Evolutionary conservation across 2,329 filamentous ascomycete species (phyloP).

Genomic region (Penicillium aurantiogriseum): DNA sequence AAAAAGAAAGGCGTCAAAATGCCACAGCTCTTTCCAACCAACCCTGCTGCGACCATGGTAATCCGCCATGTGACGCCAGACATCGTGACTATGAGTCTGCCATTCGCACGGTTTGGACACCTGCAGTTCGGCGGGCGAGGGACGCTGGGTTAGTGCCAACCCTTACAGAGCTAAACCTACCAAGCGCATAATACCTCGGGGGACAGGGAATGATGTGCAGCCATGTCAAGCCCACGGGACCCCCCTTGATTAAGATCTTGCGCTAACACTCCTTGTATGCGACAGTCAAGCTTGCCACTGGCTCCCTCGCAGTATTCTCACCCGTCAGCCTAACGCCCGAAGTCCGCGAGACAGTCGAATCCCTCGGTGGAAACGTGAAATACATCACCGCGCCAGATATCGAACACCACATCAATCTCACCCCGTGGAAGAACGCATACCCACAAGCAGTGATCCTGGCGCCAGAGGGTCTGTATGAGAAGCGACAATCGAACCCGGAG

Average conservation of each 20-base stretch:
- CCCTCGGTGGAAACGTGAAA: conserved; percentile 66
- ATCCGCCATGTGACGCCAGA: conserved; percentile 80
- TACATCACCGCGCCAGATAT: conserved; percentile 87
- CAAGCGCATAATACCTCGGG: conserved; percentile 1
- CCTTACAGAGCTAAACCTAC: conserved; percentile 6
- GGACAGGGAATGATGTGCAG: neutral
- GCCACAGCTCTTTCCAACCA: conserved; percentile 60
- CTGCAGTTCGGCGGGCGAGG: conserved; percentile 83
- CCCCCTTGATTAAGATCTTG: neutral
- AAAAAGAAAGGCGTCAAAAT: conserved; percentile 17
- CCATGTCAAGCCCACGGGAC: neutral
- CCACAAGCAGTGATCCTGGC: conserved; percentile 78
- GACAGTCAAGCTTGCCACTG: conserved; percentile 72
- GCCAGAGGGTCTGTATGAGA: conserved; percentile 78
- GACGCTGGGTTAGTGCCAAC: conserved; percentile 65
- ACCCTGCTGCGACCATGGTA: conserved; percentile 83
- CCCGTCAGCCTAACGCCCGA: conserved; percentile 80
- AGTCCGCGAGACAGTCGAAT: conserved; percentile 61
- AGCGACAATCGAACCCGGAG: conserved; percentile 62
- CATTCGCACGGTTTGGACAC: conserved; percentile 76
- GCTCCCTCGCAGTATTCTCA: conserved; percentile 83
- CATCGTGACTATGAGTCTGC: conserved; percentile 60
- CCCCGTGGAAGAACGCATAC: conserved; percentile 76
- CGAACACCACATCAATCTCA: conserved; percentile 93
- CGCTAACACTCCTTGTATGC: conserved; percentile 20